These are phyloP conservation scores for Carallia brachiata DNA, from an alignment of 345 rosid genomes.

Conservation along the genomic window DNA sequence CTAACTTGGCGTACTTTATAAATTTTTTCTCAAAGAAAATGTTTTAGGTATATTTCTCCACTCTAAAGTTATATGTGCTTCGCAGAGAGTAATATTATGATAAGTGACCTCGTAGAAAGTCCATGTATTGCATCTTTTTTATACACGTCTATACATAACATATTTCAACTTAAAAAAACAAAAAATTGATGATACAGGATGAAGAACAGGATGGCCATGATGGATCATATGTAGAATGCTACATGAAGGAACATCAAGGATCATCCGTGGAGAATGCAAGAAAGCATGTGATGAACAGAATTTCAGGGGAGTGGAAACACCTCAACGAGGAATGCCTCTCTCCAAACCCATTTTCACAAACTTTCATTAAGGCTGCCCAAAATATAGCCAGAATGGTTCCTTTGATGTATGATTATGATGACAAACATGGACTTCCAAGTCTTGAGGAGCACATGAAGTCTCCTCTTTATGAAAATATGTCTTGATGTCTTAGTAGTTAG, in stretches of 20 bases:
- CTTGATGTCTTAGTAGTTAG: too few relatives aligned
- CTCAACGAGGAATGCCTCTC: slow-evolving; percentile 47
- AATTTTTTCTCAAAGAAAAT: too few relatives aligned
- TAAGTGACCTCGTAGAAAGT: too few relatives aligned
- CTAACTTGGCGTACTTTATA: too few relatives aligned
- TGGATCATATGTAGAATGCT: slow-evolving; percentile 59
- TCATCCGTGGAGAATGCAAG: slow-evolving; percentile 30
- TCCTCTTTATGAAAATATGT: slow-evolving; percentile 3
- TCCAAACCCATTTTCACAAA: slow-evolving; percentile 32
- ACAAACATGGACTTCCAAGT: slow-evolving; percentile 36
- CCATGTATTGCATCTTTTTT: too few relatives aligned
- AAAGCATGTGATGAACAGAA: slow-evolving; percentile 30
- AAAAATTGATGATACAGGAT: slow-evolving; percentile 28
- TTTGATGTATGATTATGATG: slow-evolving; percentile 53
- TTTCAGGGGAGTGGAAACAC: slow-evolving; percentile 53
- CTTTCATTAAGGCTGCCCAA: slow-evolving; percentile 36
- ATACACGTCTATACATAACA: too few relatives aligned
- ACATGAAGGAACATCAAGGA: slow-evolving; percentile 40
- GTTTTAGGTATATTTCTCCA: too few relatives aligned
- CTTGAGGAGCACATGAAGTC: slow-evolving; percentile 36
- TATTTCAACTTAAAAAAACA: too few relatives aligned
- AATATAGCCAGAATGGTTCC: slow-evolving; percentile 58
- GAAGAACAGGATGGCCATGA: slow-evolving; percentile 55
- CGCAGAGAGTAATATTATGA: too few relatives aligned
- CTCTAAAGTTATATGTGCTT: too few relatives aligned